phyloP scores from a whole-genome alignment of 495 filamentous ascomycete species.

The Trichoderma gamsii region DNA sequence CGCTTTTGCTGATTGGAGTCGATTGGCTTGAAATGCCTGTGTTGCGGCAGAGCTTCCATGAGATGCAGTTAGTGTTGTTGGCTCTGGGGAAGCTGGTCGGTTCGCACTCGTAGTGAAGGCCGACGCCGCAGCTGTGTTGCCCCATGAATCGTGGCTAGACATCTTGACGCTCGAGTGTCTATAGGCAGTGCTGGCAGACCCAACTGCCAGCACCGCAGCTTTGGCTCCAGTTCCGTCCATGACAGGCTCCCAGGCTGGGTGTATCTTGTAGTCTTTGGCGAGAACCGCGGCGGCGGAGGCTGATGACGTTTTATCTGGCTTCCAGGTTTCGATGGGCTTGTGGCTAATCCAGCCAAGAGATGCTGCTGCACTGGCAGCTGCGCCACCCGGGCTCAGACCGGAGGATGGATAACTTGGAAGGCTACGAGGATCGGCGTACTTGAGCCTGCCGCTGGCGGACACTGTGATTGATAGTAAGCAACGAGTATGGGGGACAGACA shows the following conservation, averaged over 20 bases:
- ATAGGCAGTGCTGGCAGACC: conserved; percentile 40
- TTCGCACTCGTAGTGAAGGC: conserved; percentile 37
- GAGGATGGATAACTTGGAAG: conserved; percentile 60
- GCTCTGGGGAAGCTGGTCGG: conserved; percentile 20
- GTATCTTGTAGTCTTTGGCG: conserved; percentile 61
- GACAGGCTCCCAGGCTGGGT: conserved; percentile 48
- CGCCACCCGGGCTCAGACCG: conserved; percentile 55
- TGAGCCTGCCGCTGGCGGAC: conserved; percentile 46
- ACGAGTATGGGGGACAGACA: background rate
- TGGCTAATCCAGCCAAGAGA: conserved; percentile 65
- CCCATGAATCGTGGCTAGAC: conserved; percentile 33
- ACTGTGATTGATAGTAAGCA: background rate
- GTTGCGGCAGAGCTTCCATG: conserved; percentile 11
- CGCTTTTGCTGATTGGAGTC: conserved; percentile 18
- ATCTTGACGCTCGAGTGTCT: conserved; percentile 31
- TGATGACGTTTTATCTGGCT: conserved; percentile 46
- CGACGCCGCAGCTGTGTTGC: conserved; percentile 54
- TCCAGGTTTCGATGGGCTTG: conserved; percentile 55
- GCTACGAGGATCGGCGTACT: conserved; percentile 60
- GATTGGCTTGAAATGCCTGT: conserved; percentile 11
- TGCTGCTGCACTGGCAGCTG: conserved; percentile 68
- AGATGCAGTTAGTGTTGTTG: background rate
- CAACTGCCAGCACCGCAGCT: conserved; percentile 64
- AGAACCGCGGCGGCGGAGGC: conserved; percentile 60
- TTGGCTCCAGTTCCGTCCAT: conserved; percentile 58